Evolutionary conservation across 2,329 filamentous ascomycete species (phyloP).

Genomic region (Fusarium acutatum): DNA sequence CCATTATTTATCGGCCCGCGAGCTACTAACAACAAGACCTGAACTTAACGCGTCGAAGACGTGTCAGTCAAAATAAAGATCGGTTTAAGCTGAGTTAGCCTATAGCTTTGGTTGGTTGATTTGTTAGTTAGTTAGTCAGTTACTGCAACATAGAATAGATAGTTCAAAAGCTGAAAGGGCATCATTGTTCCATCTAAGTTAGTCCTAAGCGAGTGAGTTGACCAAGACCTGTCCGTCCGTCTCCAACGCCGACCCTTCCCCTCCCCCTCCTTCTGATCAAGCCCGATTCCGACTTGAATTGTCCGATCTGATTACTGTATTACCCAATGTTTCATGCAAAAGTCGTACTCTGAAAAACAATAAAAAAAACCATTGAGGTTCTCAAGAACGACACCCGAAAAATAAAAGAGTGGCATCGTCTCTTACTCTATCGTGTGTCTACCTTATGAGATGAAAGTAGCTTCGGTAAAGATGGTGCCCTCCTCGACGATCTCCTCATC

Average conservation of each 20-base stretch:
- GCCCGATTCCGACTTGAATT: not conserved
- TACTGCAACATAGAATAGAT: not conserved
- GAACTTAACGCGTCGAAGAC: slow-evolving; percentile 8
- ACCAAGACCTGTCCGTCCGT: slow-evolving; percentile 38
- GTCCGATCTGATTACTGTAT: slow-evolving; percentile 36
- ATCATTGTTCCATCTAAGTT: slow-evolving; percentile 38
- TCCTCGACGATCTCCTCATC: slow-evolving; percentile 81
- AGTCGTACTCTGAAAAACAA: slow-evolving; percentile 29
- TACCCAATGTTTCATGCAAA: slow-evolving; percentile 40
- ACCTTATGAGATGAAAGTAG: slow-evolving; percentile 88
- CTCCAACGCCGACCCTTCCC: slow-evolving; percentile 42
- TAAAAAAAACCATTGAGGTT: not conserved
- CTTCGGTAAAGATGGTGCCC: slow-evolving; percentile 84
- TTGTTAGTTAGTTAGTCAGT: not conserved
- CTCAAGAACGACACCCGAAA: not conserved
- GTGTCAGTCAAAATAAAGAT: slow-evolving; percentile 19
- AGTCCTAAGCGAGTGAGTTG: slow-evolving; percentile 39
- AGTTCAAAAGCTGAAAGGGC: slow-evolving; percentile 26
- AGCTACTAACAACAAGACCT: slow-evolving; percentile 6
- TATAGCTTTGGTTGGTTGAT: not conserved
- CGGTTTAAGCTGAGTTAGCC: not conserved
- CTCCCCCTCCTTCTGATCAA: slow-evolving; percentile 17
- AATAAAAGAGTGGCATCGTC: not conserved
- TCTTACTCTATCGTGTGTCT: slow-evolving; percentile 10
- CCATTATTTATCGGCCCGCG: slow-evolving; percentile 23